Evolutionary conservation across 805 yeast genomes (phyloP).

Genomic region (Teunomyces tritomae): DNA sequence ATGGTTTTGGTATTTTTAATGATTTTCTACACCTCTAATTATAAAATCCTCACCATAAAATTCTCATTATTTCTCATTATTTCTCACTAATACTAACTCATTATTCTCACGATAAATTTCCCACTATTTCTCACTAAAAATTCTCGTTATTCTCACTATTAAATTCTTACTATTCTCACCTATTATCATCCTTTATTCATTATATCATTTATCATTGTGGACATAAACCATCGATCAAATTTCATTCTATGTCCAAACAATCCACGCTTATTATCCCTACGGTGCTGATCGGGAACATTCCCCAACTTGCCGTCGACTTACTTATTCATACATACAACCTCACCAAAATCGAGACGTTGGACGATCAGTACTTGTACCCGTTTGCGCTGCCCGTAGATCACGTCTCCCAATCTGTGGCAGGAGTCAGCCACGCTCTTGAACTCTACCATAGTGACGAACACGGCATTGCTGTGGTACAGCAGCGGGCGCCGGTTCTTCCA

Average conservation of each 20-base stretch:
- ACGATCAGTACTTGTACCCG: constrained; percentile 67
- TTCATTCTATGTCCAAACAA: too few relatives aligned
- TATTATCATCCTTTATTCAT: too few relatives aligned
- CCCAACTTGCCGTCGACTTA: constrained; percentile 77
- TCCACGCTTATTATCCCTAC: constrained; percentile 67
- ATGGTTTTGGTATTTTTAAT: too few relatives aligned
- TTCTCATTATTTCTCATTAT: neutral
- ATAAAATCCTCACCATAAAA: too few relatives aligned
- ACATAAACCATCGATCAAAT: too few relatives aligned
- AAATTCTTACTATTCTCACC: neutral
- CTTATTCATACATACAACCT: constrained; percentile 62
- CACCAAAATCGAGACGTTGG: constrained; percentile 51
- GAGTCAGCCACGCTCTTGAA: constrained; percentile 63
- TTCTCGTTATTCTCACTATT: too few relatives aligned
- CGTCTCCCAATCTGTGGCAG: constrained; percentile 14
- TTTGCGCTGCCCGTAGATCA: constrained; percentile 78
- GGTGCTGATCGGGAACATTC: constrained; percentile 84
- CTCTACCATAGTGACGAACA: constrained; percentile 46
- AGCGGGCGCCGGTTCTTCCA: constrained; percentile 81
- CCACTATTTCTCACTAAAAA: neutral
- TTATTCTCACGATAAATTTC: neutral
- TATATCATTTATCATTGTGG: neutral
- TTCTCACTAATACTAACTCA: too few relatives aligned
- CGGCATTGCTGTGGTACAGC: constrained; percentile 64
- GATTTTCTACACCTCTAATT: too few relatives aligned